Conservation (phyloP, 805 yeast species). For the Metschnikowia amazonensis region DNA sequence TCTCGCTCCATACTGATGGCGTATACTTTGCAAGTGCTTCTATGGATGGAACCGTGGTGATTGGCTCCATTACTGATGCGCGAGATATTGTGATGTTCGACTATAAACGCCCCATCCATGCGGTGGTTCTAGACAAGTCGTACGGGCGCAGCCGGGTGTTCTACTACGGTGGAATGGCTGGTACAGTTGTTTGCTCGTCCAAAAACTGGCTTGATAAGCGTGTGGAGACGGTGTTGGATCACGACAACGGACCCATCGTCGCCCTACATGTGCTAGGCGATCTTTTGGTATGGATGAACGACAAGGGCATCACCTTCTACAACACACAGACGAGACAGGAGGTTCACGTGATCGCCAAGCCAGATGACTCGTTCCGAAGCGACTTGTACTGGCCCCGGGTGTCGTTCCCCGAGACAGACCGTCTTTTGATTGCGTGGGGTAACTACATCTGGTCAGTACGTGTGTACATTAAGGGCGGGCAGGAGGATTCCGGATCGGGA, state of each 20-base stretch:
- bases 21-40: conserved; percentile 79
- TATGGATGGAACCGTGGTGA: conserved; percentile 88
- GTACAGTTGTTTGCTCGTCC: conserved; percentile 69
- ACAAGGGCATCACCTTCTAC: conserved; percentile 67
- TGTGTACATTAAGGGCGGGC: conserved; percentile 20
- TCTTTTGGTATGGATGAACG: conserved; percentile 78
- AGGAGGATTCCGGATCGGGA: conserved; percentile 5
- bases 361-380: conserved; percentile 55
- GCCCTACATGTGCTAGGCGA: conserved; percentile 61
- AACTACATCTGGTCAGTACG: conserved; percentile 68
- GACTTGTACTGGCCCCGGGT: conserved; percentile 84
- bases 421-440: conserved; percentile 81
- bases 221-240: conserved; percentile 59
- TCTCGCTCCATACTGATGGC: conserved; percentile 72
- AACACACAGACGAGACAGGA: conserved; percentile 50
- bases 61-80: conserved; percentile 64
- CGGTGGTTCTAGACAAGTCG: conserved; percentile 74
- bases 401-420: conserved; percentile 58
- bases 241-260: conserved; percentile 66
- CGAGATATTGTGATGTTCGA: conserved; percentile 70
- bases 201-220: conserved; percentile 87
- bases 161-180: conserved; percentile 87
- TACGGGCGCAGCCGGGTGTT: conserved; percentile 62
- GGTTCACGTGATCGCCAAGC: conserved; percentile 53
- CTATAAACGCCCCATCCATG: conserved; percentile 82